Base-by-base conservation (phyloP, 1,284 basidiomycete genomes). In the Cutaneotrichosporon arboriforme region DNA sequence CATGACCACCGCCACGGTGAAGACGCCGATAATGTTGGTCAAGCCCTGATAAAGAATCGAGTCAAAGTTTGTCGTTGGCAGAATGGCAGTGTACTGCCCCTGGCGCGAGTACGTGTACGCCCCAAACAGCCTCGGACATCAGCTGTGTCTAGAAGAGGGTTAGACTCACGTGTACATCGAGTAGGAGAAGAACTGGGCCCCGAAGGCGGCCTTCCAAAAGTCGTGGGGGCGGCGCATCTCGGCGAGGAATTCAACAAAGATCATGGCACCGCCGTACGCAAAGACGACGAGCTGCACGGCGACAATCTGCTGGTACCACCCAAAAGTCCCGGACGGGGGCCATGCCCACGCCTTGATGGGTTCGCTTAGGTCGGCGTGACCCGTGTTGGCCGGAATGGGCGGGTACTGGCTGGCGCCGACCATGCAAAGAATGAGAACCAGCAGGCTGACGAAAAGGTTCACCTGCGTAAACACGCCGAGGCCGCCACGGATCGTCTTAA, bases 141-240 rank as follows among this genome's bases (percentile, higher is more conserved):
- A 40, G 38, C 18, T 20, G 38, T 18, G 8, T 5, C 10, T n/a
- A 10, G 5, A 31, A 31, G 17, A 12, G 8, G 20, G 8, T 15
- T 12, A 20, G 38, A 40, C 38, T 7, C 13, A 40, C 52, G 57
- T 54, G 55, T 60, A 86, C 4, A 79, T 77, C 14, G 69, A 45
- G 60, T 77, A 78, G 61, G 85, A 84, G 37, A 86, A 67, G 3
- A 76, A 43, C 63, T 86, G 83, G 0, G 82, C 81, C 33, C 71
- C 67, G 43, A 79, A 73, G 79, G 84, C 83, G 33, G 80, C 81
- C 66, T 85, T 85, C 81, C 83, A 85, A 62, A 86, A 86, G 65
- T 86, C 84, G 78, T 81, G 81, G 0, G 84, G 84, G 3, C 83
- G 77, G 15, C 80, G 77, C 84, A 86, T 86, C 68, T 86, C 84